Evolutionary conservation across 2,329 filamentous ascomycete genomes (phyloP).

Genomic region (Aspergillus brunneoviolaceus): DNA sequence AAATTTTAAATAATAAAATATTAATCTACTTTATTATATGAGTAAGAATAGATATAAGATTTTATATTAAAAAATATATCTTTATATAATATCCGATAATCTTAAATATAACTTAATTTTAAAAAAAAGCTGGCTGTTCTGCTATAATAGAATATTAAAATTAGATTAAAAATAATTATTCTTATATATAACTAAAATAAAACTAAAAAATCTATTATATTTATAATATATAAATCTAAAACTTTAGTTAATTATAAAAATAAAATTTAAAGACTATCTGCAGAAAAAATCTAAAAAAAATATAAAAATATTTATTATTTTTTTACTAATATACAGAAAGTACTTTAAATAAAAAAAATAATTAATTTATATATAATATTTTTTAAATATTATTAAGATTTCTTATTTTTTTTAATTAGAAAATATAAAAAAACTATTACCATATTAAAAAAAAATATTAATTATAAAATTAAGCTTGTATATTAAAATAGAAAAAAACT

Average conservation of each 20-base stretch:
- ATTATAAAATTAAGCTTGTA: neutral
- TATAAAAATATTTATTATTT: neutral
- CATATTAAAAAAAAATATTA: slow-evolving; percentile 1
- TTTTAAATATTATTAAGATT: neutral
- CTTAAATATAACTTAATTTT: neutral
- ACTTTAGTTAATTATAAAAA: neutral
- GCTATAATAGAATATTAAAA: neutral
- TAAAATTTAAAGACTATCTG: neutral
- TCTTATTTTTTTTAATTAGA: neutral
- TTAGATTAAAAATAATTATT: neutral
- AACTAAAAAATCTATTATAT: neutral
- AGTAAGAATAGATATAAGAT: too few species aligned
- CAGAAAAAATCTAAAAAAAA: too few species aligned
- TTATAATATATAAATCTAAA: neutral
- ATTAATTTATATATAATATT: neutral
- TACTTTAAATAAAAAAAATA: neutral
- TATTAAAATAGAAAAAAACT: neutral
- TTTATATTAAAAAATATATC: neutral
- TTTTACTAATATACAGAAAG: neutral
- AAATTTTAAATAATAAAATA: neutral
- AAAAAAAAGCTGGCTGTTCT: neutral
- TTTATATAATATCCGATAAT: neutral
- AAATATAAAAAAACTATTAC: neutral
- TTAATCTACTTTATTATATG: neutral
- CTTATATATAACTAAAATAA: neutral